Evolutionary conservation across 257 asterid genomes (phyloP).

Genomic region (Forsythia viridissima): DNA sequence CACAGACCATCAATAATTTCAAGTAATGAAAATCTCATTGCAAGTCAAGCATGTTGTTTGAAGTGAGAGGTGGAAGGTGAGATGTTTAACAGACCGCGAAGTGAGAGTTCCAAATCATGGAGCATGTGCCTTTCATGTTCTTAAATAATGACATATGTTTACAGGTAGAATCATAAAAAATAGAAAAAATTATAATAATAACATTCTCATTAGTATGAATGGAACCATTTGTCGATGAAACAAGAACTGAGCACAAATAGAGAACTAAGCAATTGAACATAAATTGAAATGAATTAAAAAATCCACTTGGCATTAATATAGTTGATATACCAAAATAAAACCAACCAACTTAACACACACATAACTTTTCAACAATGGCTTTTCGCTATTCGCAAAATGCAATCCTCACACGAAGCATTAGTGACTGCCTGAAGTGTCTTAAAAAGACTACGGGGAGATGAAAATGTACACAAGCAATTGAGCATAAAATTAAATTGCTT

Average conservation of each 20-base stretch:
- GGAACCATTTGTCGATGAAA: background rate
- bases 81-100: background rate
- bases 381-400: background rate
- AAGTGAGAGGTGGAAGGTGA: background rate
- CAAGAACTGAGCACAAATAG: background rate
- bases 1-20: background rate
- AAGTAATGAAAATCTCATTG: background rate
- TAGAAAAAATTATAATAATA: background rate
- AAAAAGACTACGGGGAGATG: conserved; percentile 5
- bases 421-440: background rate
- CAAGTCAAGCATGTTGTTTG: background rate
- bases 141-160: background rate
- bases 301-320: background rate
- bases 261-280: background rate
- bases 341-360: conserved; percentile 1
- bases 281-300: background rate
- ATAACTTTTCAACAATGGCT: conserved; percentile 4
- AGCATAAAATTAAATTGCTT: conserved; percentile 5
- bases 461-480: conserved; percentile 15
- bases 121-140: background rate
- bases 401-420: background rate
- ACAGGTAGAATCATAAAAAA: background rate
- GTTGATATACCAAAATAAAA: background rate
- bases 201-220: background rate
- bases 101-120: background rate